Base-by-base conservation (phyloP, 1,139 yeast genomes). In the Magnusiomyces starmeri region DNA sequence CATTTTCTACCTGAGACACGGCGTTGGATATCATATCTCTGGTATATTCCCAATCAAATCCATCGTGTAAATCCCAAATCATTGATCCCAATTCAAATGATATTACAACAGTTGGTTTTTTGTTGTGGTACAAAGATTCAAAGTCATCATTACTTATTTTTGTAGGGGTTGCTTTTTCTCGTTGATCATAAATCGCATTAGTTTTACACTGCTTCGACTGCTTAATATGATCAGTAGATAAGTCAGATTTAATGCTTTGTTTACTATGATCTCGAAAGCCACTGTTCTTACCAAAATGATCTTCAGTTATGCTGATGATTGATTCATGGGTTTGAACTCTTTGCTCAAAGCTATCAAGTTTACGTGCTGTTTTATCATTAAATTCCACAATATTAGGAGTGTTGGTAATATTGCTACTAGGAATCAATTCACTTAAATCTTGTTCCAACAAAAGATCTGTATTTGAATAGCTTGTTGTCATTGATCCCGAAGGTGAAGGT, bases 31-130 rank as follows among this genome's bases (percentile, higher is more conserved):
- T 83, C 0, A 81, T 75, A 42, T 74, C 75, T 56, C 95, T 74
- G 0, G 97, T 88, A 48, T 79, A 80, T 53, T 78, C 78, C 96
- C 97, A 89, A 64, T 92, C 98, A 63, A 83, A 92, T 0, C 99
- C 99, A 70, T 92, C 98, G 64, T 79, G 82, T 41, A 92, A 68
- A 54, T 77, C 81, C 55, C 92, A 69, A 3, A 67, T 67, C 0
- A 75, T 29, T 3, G 50, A 46, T 2, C 16, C 21, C 10, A 53
- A 44, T 3, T 20, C 18, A 45, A 53, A 51, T 4, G 48, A 50
- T 26, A 51, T 27, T 10, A 35, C 16, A n/a, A 43, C 16, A 14
- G 35, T 34, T 39, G 45, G 43, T 4, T 21, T n/a, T 34, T 40
- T 27, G 25, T 43, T 24, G n/a, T 32, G 12, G n/a, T 10, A 8